Conservation (phyloP, 371 early-diverging fungal genomes). For the Chytridium lagenaria region DNA sequence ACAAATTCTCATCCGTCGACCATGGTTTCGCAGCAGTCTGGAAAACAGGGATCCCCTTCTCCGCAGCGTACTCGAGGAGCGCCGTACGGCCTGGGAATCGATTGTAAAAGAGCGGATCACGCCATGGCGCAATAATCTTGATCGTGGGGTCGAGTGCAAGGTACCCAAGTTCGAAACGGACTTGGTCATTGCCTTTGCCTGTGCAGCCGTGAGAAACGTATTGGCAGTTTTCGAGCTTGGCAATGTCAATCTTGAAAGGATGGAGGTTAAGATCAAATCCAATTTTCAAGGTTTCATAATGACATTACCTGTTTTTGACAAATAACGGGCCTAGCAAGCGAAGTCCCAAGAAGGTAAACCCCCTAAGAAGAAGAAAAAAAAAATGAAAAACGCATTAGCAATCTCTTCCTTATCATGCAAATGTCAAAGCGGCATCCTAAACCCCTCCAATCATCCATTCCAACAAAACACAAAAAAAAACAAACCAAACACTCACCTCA, state of each 20-base stretch:
- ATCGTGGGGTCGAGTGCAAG: constrained; percentile 92
- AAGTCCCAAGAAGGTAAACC: constrained; percentile 95
- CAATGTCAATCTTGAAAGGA: constrained; percentile 84
- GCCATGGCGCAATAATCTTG: constrained; percentile 96
- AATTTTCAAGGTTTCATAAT: neutral
- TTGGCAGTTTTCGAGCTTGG: constrained; percentile 87
- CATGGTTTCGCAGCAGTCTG: constrained; percentile 97
- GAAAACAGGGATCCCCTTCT: constrained; percentile 90
- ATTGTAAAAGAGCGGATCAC: constrained; percentile 90
- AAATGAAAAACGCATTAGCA: too few relatives aligned
- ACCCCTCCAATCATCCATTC: too few relatives aligned
- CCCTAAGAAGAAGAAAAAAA: constrained; percentile 29
- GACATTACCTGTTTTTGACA: constrained; percentile 70
- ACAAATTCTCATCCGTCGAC: constrained; percentile 98
- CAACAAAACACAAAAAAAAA: too few relatives aligned
- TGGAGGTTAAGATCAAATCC: neutral
- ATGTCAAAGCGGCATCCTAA: too few relatives aligned
- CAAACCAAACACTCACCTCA: constrained; percentile 62
- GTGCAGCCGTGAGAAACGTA: constrained; percentile 98
- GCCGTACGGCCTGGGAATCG: constrained; percentile 94
- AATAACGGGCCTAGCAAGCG: constrained; percentile 96
- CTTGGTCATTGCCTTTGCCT: constrained; percentile 99
- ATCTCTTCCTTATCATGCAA: too few relatives aligned
- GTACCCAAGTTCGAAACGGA: constrained; percentile 97
- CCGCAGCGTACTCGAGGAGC: constrained; percentile 88